A percentile compares a stretch with the other conserved stretches of the same genome.
phyloP scores from a whole-genome alignment of 148 eudicot species.

The Vaccinium corymbosum region DNA sequence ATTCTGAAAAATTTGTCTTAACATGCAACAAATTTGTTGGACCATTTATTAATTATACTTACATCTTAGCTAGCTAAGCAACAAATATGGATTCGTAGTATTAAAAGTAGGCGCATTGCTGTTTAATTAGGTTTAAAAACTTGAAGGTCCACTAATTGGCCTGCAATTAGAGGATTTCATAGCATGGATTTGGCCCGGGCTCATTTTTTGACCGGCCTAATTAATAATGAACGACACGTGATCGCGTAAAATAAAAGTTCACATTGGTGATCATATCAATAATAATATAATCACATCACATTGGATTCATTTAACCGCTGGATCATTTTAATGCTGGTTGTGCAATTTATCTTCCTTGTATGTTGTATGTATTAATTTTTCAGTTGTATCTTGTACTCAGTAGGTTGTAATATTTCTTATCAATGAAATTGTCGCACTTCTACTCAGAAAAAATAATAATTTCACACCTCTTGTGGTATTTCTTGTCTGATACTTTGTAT shows the following conservation, averaged over 20 bases:
- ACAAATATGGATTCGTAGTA: background rate
- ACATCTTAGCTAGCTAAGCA: background rate
- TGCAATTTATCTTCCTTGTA: too few species aligned
- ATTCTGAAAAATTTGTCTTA: background rate
- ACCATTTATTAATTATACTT: background rate
- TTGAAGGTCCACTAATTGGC: background rate
- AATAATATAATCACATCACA: too few species aligned
- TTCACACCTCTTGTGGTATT: background rate
- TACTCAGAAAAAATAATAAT: background rate
- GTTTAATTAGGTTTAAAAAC: background rate
- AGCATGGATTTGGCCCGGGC: background rate
- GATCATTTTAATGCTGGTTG: too few species aligned
- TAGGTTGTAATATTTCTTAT: too few species aligned
- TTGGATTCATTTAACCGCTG: too few species aligned
- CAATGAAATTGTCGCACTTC: too few species aligned
- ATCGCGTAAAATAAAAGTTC: too few species aligned
- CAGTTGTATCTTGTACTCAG: too few species aligned
- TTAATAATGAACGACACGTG: too few species aligned
- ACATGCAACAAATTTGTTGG: constrained; percentile 6
- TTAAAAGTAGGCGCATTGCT: background rate
- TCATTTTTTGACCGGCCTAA: background rate
- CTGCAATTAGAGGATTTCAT: background rate
- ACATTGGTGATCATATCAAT: background rate
- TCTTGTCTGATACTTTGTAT: background rate
- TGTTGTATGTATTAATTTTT: too few species aligned